Base-by-base conservation (phyloP, 1,284 basidiomycete genomes). In the Ceratobasidium sp. region DNA sequence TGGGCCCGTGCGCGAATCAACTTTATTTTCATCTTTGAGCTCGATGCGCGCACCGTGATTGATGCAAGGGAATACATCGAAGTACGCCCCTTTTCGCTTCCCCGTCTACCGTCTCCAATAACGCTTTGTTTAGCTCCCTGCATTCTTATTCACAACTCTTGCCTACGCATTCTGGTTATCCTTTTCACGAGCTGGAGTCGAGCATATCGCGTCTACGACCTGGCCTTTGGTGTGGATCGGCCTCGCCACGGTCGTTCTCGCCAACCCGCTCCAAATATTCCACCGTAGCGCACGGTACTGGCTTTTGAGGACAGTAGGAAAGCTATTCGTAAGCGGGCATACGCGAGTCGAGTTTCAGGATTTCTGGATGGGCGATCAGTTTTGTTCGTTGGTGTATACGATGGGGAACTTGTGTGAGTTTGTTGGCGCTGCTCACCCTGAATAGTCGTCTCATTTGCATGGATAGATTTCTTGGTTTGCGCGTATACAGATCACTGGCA, bases 211-310 rank as follows among this genome's bases (percentile, higher is more conserved):
- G 0, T 85, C 87, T 0, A 86, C 85, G 8, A 83, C 88, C 0
- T 98, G 96, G 94, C 95, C 95, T 0, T 83, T 95, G 4, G 85
- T 92, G 0, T 99, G 96, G 95, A 83, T 98, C 11, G 86, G 87
- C 0, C 85, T 95, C 71, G 82, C 86, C 0, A 79, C 84, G 1
- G 78, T 88, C 9, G 80, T 94, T 62, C 81, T 98, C 79, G 81
- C 95, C 74, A 90, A 95, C 79, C 96, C 96, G 0, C 80, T 97
- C 0, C 91, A 90, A 0, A 79, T 96, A 5, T 81, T 90, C 74
- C 88, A 87, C 79, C 86, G 87, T 27, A 80, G 86, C 1, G 88
- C 93, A 0, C 85, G 96, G 49, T 92, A 86, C 81, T 98, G 96
- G 96, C 82, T 96, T 46, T 79, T 95, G 31, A 86, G 83, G 76